These are phyloP conservation scores for Fusarium siculi DNA, from an alignment of 2,329 filamentous ascomycete genomes.

Conservation along the genomic window DNA sequence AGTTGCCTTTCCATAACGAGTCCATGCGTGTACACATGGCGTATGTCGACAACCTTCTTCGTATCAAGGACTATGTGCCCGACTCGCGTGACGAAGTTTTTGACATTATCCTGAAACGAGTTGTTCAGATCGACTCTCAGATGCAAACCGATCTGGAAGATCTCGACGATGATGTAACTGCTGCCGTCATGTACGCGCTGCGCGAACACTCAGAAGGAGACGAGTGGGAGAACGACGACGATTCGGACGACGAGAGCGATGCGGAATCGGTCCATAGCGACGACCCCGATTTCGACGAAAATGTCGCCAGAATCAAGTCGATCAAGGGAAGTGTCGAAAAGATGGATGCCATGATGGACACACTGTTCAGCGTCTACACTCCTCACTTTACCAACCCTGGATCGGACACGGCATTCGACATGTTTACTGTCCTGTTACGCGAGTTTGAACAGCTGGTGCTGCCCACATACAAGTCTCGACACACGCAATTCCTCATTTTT, in stretches of 20 bases:
- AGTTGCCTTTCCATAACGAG: constrained; percentile 82
- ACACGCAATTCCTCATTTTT: constrained; percentile 95
- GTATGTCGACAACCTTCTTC: constrained; percentile 88
- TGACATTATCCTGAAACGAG: constrained; percentile 82
- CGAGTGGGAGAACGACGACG: constrained; percentile 62
- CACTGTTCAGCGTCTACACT: constrained; percentile 85
- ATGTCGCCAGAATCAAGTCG: constrained; percentile 71
- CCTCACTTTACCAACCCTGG: constrained; percentile 76
- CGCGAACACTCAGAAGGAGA: constrained; percentile 42
- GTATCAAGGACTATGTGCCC: constrained; percentile 79
- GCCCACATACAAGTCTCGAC: constrained; percentile 89
- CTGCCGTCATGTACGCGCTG: constrained; percentile 71
- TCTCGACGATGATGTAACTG: constrained; percentile 86
- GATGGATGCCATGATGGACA: constrained; percentile 89
- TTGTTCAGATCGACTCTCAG: constrained; percentile 95
- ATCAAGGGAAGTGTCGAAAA: constrained; percentile 88
- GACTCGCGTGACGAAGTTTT: constrained; percentile 83
- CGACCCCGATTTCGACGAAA: constrained; percentile 72
- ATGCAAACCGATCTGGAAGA: constrained; percentile 95
- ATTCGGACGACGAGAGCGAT: constrained; percentile 68
- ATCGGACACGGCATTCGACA: constrained; percentile 74
- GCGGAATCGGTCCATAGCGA: constrained; percentile 77
- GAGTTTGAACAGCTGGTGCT: constrained; percentile 91
- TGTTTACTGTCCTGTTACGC: constrained; percentile 81
- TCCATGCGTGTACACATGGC: constrained; percentile 81